Base-by-base conservation (phyloP, 345 rosid genomes). In the Triadica sebifera region DNA sequence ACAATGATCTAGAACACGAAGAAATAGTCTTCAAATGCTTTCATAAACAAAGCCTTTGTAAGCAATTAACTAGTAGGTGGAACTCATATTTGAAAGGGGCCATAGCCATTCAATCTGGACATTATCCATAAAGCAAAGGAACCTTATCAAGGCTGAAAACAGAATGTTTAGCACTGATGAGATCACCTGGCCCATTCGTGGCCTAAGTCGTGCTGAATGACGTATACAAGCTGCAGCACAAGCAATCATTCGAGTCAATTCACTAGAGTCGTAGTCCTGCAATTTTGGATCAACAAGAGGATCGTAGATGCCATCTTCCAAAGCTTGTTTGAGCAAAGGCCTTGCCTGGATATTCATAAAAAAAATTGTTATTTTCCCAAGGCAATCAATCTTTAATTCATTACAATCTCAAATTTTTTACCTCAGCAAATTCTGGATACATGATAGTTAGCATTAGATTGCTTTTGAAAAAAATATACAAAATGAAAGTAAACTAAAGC, bases 251-350 rank as follows among this genome's bases (percentile, higher is more conserved):
- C 56, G 62, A 25, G 12, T 61, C 75, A 64, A 65, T 67, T 67
- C 50, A 49, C 13, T 43, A 17, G 71, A 56, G 63, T 79, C 72
- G 41, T 79, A 79, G 17, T 79, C 71, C 58, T 37, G 49, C 81
- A 77, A 17, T 34, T 57, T 79, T 41, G 75, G 62, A 29, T 74
- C 81, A 4, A 70, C 64, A 56, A 79, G 22, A 78, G 83, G 75
- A 12, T 79, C 86, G 11, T 84, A 87, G 79, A 83, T 86, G 12
- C 86, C 76, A 37, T 75, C 84, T 68, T 79, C 91, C 77, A 91
- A 63, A 20, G 89, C 90, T 72, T 76, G 68, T 38, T 65, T 73
- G 71, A 79, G 75, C 71, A 79, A 57, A 49, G 78, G 81, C 74
- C 81, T 74, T 4, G 81, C 78, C 81, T 79, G 78, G 8, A 56